A percentile compares a stretch with the other conserved stretches of the same genome.
Conservation (phyloP, 345 rosid genomes). For the Hirschfeldia incana region DNA sequence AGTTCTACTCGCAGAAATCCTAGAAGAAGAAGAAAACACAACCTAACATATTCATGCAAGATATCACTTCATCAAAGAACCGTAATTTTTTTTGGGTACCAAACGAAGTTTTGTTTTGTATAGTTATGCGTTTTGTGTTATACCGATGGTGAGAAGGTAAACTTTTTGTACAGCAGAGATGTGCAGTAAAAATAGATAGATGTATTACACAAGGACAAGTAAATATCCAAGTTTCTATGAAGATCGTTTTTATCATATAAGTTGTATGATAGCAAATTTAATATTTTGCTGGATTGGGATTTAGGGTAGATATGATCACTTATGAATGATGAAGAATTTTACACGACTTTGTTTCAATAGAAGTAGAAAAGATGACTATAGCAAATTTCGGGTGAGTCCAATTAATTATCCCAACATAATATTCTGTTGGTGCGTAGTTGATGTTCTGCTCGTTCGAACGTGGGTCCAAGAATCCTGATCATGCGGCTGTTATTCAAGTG, state of each 20-base stretch:
- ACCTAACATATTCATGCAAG: background rate
- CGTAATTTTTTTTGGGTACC: background rate
- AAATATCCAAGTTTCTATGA: background rate
- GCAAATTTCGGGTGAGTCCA: constrained; percentile 20
- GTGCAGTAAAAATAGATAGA: background rate
- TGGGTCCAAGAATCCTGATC: constrained; percentile 37
- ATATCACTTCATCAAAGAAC: background rate
- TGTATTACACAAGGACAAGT: background rate
- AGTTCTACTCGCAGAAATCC: constrained; percentile 45
- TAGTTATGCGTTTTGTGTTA: background rate
- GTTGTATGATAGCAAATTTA: background rate
- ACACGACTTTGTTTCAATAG: constrained; percentile 15
- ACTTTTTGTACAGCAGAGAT: background rate
- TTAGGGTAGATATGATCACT: background rate
- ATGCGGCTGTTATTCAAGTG: constrained; percentile 23
- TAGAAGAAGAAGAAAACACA: background rate
- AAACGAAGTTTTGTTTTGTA: background rate
- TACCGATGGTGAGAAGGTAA: background rate
- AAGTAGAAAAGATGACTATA: constrained; percentile 17
- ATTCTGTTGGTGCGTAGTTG: constrained; percentile 36
- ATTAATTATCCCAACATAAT: constrained; percentile 35
- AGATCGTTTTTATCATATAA: background rate
- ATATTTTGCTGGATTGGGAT: background rate
- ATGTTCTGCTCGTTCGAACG: constrained; percentile 22
- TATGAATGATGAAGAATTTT: constrained; percentile 10